A percentile compares a stretch with the other conserved stretches of the same genome.
phyloP scores from a whole-genome alignment of 331 rosid genomes.

The Spiraea crenata region DNA sequence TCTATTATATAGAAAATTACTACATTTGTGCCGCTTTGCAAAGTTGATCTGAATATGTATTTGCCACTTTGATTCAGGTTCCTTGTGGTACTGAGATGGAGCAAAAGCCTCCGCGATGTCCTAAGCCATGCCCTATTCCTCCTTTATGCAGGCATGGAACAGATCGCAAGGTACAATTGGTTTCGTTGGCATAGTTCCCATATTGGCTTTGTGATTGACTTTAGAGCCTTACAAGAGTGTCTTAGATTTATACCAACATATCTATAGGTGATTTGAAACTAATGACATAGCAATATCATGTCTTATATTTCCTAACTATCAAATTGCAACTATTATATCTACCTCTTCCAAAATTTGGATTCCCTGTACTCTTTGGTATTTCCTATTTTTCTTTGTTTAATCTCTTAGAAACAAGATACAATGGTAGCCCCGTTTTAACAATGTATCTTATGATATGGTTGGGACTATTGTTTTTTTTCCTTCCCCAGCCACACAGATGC shows the following conservation, averaged over 20 bases:
- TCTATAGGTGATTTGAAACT: conserved; percentile 8
- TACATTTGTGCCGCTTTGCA: not conserved
- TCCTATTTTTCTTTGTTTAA: not conserved
- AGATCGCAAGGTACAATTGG: conserved; percentile 58
- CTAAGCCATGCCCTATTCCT: conserved; percentile 57
- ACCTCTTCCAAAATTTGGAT: not conserved
- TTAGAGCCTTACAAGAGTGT: conserved; percentile 15
- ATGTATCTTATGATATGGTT: conserved; percentile 5
- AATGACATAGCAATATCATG: not conserved
- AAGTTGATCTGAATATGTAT: not conserved
- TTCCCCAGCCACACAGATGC: conserved; percentile 86
- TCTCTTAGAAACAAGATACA: not conserved
- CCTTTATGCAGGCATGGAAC: conserved; percentile 79
- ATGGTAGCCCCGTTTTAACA: not conserved
- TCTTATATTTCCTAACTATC: not conserved
- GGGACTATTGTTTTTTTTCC: conserved; percentile 32
- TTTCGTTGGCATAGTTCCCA: conserved; percentile 20
- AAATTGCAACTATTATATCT: not conserved
- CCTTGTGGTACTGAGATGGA: conserved; percentile 95
- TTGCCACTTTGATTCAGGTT: conserved; percentile 45
- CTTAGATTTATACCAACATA: not conserved
- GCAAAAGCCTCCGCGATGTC: conserved; percentile 91
- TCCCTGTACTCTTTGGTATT: not conserved
- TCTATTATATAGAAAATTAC: not conserved
- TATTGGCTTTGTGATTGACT: conserved; percentile 11